Evolutionary conservation across 1,284 basidiomycete genomes (phyloP).

Genomic region (Ganoderma lucidum): DNA sequence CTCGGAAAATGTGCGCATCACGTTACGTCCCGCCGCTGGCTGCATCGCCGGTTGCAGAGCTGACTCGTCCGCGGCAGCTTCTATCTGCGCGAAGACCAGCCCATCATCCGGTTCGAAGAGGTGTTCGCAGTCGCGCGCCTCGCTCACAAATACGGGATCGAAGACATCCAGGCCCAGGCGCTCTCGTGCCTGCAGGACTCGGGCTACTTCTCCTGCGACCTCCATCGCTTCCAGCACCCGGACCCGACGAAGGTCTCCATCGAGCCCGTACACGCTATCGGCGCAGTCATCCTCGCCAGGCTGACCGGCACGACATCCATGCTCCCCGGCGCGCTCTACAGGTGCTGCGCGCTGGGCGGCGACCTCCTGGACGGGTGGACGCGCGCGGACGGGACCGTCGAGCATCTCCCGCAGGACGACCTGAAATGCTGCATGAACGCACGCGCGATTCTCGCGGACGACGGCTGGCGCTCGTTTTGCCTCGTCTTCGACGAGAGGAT

Average conservation of each 20-base stretch:
- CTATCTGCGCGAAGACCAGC: not conserved
- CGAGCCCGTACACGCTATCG: conserved; percentile 3
- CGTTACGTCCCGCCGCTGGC: not conserved
- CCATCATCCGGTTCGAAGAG: not conserved
- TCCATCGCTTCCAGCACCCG: not conserved
- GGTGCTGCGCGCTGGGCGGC: conserved; percentile 3
- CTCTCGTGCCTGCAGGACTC: not conserved
- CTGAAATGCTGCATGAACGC: not conserved
- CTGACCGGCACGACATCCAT: conserved; percentile 11
- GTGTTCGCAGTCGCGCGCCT: not conserved
- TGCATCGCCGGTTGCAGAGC: not conserved
- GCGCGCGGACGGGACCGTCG: conserved; percentile 1
- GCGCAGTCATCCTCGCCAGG: conserved; percentile 11
- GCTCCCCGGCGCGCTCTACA: conserved; percentile 13
- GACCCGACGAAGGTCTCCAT: not conserved
- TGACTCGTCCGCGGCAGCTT: not conserved
- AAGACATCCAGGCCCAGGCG: not conserved
- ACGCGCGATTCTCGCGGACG: not conserved
- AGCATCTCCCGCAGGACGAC: not conserved
- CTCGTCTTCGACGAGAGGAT: not conserved
- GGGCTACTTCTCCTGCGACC: conserved; percentile 2
- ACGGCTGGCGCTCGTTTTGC: not conserved
- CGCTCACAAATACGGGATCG: conserved; percentile 16
- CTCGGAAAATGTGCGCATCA: not conserved
- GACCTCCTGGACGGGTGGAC: conserved; percentile 1